Evolutionary conservation across 805 yeast genomes (phyloP), one percentile per base, ranked within the genome.

Genomic region (Wickerhamiella spandovensis): DNA sequence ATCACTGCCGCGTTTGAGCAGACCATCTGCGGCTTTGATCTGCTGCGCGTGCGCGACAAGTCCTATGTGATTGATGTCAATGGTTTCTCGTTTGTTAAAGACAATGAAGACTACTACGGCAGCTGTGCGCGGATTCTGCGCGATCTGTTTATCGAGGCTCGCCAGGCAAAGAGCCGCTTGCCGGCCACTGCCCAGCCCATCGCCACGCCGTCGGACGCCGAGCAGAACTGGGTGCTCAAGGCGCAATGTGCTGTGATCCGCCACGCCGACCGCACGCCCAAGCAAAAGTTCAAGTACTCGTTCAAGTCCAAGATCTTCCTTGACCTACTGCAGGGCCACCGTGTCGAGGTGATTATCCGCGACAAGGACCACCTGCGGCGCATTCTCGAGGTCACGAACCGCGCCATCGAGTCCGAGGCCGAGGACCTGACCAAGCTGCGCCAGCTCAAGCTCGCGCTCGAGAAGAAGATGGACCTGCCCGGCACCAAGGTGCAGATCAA

Each of bases 241-340:
- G 97, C 97, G 17, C 71, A 85, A 68, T 95, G 92, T 10, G 75
- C 84, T 17, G 94, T 90, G 25, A 82, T 92, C 49, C 79, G 99
- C 58, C 99, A 92, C 67, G 99, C 97, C 7, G 99, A 92, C 64
- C 78, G 99, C 64, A 92, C 99, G 0, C 99, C 99, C 15, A 92
- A 92, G 65, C 98, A 92, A 69, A 92, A 92, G 65, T 86, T 92
- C 71, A 92, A 92, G 64, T 94, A 87, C 67, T 88, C 97, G 0
- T 92, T 92, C 71, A 81, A 82, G 56, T 82, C 95, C 2, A 89
- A 87, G 5, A 74, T 86, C 10, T 92, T 92, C 62, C 79, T 88
- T 43, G 85, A 92, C 0, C 67, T 92, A 50, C 70, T 92, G 56
- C 90, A 90, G 65, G 97, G 97, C 2, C 95, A 92, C 62, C 87